Evolutionary conservation across 257 asterid genomes (phyloP).

Genomic region (Scutellaria barbata): DNA sequence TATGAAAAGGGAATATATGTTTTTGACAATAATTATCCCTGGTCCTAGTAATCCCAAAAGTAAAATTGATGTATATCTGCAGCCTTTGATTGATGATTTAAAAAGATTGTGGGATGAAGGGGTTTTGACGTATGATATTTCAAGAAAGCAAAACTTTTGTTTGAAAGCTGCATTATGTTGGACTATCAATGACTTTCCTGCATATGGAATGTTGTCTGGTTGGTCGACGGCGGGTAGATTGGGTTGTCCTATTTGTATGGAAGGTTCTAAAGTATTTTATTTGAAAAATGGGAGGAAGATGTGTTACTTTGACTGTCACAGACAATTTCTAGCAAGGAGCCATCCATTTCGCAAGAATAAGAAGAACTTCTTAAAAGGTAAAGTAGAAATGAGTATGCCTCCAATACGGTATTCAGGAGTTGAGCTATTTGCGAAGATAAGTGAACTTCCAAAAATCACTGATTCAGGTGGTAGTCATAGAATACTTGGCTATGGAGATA

Average conservation of each 20-base stretch:
- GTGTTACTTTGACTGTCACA: background rate
- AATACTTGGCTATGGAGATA: background rate
- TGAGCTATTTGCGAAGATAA: background rate
- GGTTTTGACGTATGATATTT: background rate
- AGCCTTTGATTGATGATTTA: background rate
- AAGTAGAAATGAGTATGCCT: background rate
- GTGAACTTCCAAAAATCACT: background rate
- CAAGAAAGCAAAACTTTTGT: background rate
- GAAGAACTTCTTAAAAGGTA: background rate
- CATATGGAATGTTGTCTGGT: background rate
- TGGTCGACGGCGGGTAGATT: background rate
- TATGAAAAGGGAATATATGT: background rate
- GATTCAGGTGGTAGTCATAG: background rate
- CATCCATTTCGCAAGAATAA: background rate
- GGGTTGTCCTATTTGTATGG: background rate
- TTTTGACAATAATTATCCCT: background rate
- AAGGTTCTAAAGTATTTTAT: background rate
- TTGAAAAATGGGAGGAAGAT: background rate
- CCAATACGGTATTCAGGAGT: background rate
- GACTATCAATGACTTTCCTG: constrained; percentile 1
- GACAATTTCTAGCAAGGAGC: background rate
- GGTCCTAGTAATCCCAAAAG: background rate
- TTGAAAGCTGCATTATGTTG: background rate
- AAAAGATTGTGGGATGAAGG: background rate
- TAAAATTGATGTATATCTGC: background rate